Evolutionary conservation across 495 filamentous ascomycete species (phyloP), one percentile per base, ranked within the genome.

Genomic region (Tuber brumale): DNA sequence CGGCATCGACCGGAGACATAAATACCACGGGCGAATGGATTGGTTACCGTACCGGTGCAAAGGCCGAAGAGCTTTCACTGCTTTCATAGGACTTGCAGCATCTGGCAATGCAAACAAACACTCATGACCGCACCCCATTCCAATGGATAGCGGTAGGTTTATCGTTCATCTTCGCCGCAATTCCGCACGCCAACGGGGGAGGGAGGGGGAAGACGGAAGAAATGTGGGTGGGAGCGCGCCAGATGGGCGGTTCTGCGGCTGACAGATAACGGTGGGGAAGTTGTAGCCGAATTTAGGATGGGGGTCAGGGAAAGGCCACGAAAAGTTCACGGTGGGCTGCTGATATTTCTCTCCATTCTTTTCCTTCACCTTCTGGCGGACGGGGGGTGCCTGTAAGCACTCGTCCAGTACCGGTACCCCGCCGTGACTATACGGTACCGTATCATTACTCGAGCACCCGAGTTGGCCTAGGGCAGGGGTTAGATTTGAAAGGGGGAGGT

Each of bases 401-500:
- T 51, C 7, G 7, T 51, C 0, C 46, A 23, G 41, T 42, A 42
- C 41, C 41, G 41, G 41, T 42, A 42, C 9, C 44, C 3, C 37
- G 37, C 37, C 37, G 37, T 39, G 37, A 39, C 37, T 39, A 4
- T 39, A 39, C 37, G 14, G 44, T 19, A 45, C 44, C 44, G 12
- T 19, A 7, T 1, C 45, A 45, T 45, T 16, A 48, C 21, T 23
- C 19, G 37, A 39, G 37, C 3, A 27, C 23, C 21, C 23, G n/a
- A 23, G 23, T 23, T 23, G 48, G 57, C 18, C 57, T 3, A 35
- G 57, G 57, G 57, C 27, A 66, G 57, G 57, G 57, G 57, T 66
- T 66, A 66, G 27, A 66, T 35, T 66, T 66, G 57, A 66, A 66
- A 66, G 57, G 57, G 51, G 51, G 51, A 27, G 51, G 51, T 14